Evolutionary conservation across 768 basidiomycete genomes (phyloP).

Genomic region (Lentinus tigrinus): DNA sequence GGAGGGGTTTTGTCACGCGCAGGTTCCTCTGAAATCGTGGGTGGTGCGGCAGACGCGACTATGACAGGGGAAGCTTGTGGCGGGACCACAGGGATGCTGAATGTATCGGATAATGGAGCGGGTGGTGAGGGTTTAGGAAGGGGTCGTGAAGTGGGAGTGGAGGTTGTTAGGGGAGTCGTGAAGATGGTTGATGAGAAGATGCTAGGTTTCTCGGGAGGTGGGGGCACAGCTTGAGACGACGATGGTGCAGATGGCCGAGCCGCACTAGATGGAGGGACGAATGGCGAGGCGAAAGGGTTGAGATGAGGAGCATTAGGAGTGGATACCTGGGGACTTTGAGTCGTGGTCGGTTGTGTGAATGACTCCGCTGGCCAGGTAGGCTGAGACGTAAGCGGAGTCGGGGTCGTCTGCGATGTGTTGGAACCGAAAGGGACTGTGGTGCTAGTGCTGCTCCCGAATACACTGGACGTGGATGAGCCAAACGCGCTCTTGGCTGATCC

Average conservation of each 20-base stretch:
- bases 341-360: not conserved
- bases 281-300: not conserved
- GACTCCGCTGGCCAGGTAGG: conserved; percentile 11
- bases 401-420: not conserved
- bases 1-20: not conserved
- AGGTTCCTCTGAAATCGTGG: not conserved
- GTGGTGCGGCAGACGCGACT: not conserved
- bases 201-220: not conserved
- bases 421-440: not conserved
- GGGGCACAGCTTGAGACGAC: not conserved
- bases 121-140: not conserved
- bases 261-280: not conserved
- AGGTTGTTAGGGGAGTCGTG: not conserved
- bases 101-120: not conserved
- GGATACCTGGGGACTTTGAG: not conserved
- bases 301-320: not conserved
- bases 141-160: not conserved
- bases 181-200: not conserved
- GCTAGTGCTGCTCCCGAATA: not conserved
- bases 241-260: not conserved
- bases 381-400: not conserved
- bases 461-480: not conserved
- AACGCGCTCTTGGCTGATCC: conserved; percentile 6
- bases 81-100: not conserved
- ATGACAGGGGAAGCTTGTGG: not conserved